Evolutionary conservation across 1,284 basidiomycete species (phyloP), one percentile per base, ranked within the genome.

Genomic region (Pascua sp.): DNA sequence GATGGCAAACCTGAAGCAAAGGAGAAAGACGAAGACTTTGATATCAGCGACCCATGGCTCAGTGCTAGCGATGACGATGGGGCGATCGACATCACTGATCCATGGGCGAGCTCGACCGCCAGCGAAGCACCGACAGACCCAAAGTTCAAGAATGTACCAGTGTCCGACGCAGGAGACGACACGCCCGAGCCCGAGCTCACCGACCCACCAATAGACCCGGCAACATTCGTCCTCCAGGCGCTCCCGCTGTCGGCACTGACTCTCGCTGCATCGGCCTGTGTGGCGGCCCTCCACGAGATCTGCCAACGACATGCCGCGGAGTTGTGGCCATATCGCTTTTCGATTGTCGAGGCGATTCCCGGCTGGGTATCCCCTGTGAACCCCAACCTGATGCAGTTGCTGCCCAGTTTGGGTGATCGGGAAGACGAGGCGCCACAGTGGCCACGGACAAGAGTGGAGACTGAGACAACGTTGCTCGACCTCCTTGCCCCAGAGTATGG

Each of bases 1-100:
- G 24, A 32, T 32, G 24, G 24, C 24, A 32, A 32, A 32, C 24
- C n/a, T 50, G 42, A 36, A 41, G 39, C 24, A 42, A n/a, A 38
- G 24, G 43, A 46, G 38, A 47, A 18, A 41, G 24, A 36, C 24
- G 8, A 43, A 57, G 15, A 55, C 18, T 59, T 72, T 32, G 89
- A 78, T 11, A 49, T 70, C 37, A 76, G 91, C 67, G 89, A 92
- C 73, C 89, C 90, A 11, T 92, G 89, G 89, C 85, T 80, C 32
- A 83, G 86, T 4, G 36, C 84, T 18, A 52, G 42, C 5, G 51
- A 50, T 1, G 53, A 48, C 43, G 51, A 50, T 11, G 48, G 51
- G 9, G 51, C 50, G 17, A 46, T 32, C 24, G 24, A 32, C 7
- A 32, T 70, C 4, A 66, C 68, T 40, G 67, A 67, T 46, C 63